phyloP scores from a whole-genome alignment of 805 yeast species.

The Candida silvicultrix region DNA sequence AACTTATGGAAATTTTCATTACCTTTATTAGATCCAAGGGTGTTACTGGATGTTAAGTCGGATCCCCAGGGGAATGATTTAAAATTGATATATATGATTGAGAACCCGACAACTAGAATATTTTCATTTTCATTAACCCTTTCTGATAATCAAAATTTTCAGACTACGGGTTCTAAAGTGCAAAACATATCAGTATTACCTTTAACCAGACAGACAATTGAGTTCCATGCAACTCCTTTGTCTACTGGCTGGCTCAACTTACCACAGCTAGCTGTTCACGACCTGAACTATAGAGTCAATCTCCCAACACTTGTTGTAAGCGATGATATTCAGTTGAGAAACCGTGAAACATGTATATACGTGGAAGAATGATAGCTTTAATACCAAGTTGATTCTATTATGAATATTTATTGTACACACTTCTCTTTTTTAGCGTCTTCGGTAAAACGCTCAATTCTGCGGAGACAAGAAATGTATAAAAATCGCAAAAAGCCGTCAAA shows the following conservation, averaged over 20 bases:
- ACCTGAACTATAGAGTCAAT: conserved; percentile 59
- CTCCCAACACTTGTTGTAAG: conserved; percentile 44
- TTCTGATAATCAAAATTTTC: conserved; percentile 28
- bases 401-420: too few species aligned
- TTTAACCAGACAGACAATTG: conserved; percentile 41
- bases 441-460: too few species aligned
- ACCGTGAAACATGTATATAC: conserved; percentile 19
- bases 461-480: too few species aligned
- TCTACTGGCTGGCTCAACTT: conserved; percentile 29
- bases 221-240: conserved; percentile 24
- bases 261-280: conserved; percentile 63
- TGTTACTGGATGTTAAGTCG: conserved; percentile 36
- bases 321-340: conserved; percentile 21
- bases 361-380: conserved; percentile 1
- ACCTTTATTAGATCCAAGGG: conserved; percentile 67
- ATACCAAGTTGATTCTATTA: too few species aligned
- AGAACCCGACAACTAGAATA: conserved; percentile 69
- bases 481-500: too few species aligned
- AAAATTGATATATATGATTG: conserved; percentile 45
- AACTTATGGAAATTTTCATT: conserved; percentile 45
- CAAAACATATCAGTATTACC: conserved; percentile 43
- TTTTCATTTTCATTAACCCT: conserved; percentile 54
- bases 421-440: too few species aligned
- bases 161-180: conserved; percentile 29
- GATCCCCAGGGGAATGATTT: conserved; percentile 14